Base-by-base conservation (phyloP, 805 yeast species). In the Candida qinlingensis region DNA sequence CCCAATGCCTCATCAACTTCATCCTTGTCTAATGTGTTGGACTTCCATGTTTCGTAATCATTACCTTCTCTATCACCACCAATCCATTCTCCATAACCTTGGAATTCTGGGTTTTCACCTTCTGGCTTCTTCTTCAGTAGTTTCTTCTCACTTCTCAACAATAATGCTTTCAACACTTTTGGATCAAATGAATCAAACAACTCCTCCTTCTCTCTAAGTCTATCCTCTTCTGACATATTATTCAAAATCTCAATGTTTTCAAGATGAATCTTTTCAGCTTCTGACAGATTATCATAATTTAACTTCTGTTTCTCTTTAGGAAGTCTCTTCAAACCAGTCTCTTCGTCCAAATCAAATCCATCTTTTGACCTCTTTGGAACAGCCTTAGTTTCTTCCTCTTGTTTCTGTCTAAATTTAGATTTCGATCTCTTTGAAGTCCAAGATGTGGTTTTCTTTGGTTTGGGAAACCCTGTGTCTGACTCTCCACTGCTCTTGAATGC, bases 281-380 rank as follows among this genome's bases (percentile, higher is more conserved):
- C 95, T 0, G 83, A 67, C 42, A 76, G 51, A 6, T 57, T 52
- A 7, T 48, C 54, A 39, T 60, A 60, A 28, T 59, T 55, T 42
- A 61, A 41, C 87, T 27, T 97, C 87, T 45, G 92, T 91, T 39
- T 95, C 94, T 27, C 97, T 96, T 31, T 85, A 87, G 50, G 92
- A 84, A 73, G 87, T 87, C 62, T 76, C 87, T 65, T 76, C 87
- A 56, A 86, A 85, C 69, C 79, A 83, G 72, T 92, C 83, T 12
- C 85, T 85, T 69, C 78, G 79, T 61, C 92, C 85, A 73, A 86
- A 86, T 72, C 97, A 96, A 48, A 85, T 83, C 79, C 98, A 96
- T 30, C 77, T 88, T 56, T 43, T 3, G 38, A 82, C 28, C 5
- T 9, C 36, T 42, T 12, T n/a, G 46, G 37, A 13, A 9, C 19